These are phyloP conservation scores for Huntiella bhutanensis DNA, from an alignment of 2,329 filamentous ascomycete genomes.

Conservation along the genomic window DNA sequence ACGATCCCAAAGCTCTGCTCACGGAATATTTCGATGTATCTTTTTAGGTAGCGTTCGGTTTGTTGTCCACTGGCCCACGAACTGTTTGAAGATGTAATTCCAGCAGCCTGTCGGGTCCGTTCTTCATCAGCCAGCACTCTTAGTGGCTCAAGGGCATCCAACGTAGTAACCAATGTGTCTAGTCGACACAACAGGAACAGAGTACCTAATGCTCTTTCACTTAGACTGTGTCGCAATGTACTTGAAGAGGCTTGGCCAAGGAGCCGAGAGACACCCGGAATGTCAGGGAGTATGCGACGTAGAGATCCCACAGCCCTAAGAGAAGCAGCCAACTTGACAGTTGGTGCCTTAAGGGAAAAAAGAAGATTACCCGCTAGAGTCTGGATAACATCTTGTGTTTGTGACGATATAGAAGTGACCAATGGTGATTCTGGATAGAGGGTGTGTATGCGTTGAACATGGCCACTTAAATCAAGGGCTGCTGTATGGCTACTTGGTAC, in stretches of 20 bases:
- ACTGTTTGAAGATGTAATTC: slow-evolving; percentile 10
- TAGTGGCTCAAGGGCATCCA: slow-evolving; percentile 69
- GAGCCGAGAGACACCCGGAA: slow-evolving; percentile 13
- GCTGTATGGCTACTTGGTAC: slow-evolving; percentile 62
- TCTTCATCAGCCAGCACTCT: slow-evolving; percentile 83
- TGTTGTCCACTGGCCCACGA: slow-evolving; percentile 60
- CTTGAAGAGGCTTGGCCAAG: slow-evolving; percentile 1
- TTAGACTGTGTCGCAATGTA: slow-evolving; percentile 5
- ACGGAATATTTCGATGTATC: slow-evolving; percentile 92
- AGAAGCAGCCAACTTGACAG: slow-evolving; percentile 71
- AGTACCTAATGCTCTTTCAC: slow-evolving; percentile 55
- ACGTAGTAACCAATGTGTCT: slow-evolving; percentile 56
- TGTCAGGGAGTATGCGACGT: slow-evolving; percentile 64
- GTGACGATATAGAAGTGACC: slow-evolving; percentile 49
- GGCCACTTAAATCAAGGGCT: slow-evolving; percentile 79
- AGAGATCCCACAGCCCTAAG: slow-evolving; percentile 87
- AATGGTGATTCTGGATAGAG: slow-evolving; percentile 66
- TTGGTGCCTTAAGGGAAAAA: slow-evolving; percentile 52
- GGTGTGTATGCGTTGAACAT: slow-evolving; percentile 68
- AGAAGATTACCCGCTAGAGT: slow-evolving; percentile 77
- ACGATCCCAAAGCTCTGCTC: slow-evolving; percentile 95
- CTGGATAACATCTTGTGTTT: slow-evolving; percentile 76
- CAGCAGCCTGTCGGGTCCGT: slow-evolving; percentile 27
- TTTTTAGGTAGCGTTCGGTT: slow-evolving; percentile 82
- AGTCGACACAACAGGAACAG: slow-evolving; percentile 78